Conservation (phyloP, 352 stramenopile species). For the Globisporangium spinosum region DNA sequence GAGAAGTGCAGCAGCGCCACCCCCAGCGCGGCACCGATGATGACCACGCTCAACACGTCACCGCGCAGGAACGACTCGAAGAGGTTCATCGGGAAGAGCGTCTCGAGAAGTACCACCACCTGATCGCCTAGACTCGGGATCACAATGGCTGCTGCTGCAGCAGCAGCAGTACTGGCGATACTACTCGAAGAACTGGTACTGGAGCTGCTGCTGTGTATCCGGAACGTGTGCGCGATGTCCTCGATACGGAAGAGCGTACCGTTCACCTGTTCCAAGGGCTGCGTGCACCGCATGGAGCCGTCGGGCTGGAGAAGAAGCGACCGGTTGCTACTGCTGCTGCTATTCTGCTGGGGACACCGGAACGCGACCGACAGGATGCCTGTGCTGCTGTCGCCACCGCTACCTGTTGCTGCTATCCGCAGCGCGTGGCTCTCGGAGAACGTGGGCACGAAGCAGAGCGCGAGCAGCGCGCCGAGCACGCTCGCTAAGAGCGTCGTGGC, state of each 20-base stretch:
- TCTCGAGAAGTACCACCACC: slow-evolving; percentile 25
- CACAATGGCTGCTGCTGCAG: neutral
- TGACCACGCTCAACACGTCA: slow-evolving; percentile 36
- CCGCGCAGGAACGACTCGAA: slow-evolving; percentile 23
- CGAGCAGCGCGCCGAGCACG: slow-evolving; percentile 42
- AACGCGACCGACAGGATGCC: slow-evolving; percentile 20
- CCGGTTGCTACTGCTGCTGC: slow-evolving; percentile 2
- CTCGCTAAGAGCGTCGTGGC: slow-evolving; percentile 40
- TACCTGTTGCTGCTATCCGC: slow-evolving; percentile 14
- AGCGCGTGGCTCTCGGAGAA: slow-evolving; percentile 27
- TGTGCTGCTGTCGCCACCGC: slow-evolving; percentile 2
- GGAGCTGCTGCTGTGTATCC: slow-evolving; percentile 1
- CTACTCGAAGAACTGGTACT: neutral
- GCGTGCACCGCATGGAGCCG: slow-evolving; percentile 30
- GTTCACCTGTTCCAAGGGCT: slow-evolving; percentile 24
- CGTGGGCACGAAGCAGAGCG: slow-evolving; percentile 31
- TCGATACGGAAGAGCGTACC: slow-evolving; percentile 46
- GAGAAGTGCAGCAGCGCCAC: slow-evolving; percentile 27
- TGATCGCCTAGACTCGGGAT: slow-evolving; percentile 31
- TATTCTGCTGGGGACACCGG: slow-evolving; percentile 19
- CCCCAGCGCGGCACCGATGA: slow-evolving; percentile 30
- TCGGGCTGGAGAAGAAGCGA: slow-evolving; percentile 34
- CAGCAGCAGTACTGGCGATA: slow-evolving; percentile 15
- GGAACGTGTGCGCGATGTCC: slow-evolving; percentile 34
- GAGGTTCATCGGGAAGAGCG: slow-evolving; percentile 31